phyloP scores from a whole-genome alignment of 495 filamentous ascomycete genomes.

The Sordaria brevicollis region DNA sequence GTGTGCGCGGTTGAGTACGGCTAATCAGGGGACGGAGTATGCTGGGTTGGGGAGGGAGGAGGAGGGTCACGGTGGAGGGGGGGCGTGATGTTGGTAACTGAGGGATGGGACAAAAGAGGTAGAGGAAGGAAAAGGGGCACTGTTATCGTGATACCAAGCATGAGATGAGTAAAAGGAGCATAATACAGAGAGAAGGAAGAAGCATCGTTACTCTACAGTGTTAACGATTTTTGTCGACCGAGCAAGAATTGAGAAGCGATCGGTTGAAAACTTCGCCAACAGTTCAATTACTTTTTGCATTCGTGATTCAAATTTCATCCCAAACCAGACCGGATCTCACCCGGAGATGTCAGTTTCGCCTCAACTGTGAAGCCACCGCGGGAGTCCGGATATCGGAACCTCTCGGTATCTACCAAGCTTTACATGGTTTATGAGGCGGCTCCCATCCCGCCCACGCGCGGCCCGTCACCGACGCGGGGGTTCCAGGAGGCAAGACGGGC shows the following conservation, averaged over 20 bases:
- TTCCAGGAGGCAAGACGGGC: neutral
- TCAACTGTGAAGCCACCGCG: too few species aligned
- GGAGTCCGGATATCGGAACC: neutral
- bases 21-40: conserved; percentile 55
- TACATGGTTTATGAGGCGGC: too few species aligned
- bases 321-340: neutral
- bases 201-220: neutral
- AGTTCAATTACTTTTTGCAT: neutral
- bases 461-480: neutral
- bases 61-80: conserved; percentile 25
- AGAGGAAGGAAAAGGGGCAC: neutral
- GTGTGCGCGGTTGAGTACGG: conserved; percentile 65
- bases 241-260: neutral
- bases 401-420: too few species aligned
- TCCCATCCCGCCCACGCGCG: neutral
- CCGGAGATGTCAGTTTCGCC: neutral
- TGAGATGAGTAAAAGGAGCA: neutral
- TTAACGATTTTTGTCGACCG: neutral
- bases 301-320: neutral
- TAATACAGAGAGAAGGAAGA: neutral
- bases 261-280: neutral
- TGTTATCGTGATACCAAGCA: neutral
- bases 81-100: neutral
- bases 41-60: conserved; percentile 38
- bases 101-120: neutral